Base-by-base conservation (phyloP, 805 yeast species). In the Gaillardinia entomophila region DNA sequence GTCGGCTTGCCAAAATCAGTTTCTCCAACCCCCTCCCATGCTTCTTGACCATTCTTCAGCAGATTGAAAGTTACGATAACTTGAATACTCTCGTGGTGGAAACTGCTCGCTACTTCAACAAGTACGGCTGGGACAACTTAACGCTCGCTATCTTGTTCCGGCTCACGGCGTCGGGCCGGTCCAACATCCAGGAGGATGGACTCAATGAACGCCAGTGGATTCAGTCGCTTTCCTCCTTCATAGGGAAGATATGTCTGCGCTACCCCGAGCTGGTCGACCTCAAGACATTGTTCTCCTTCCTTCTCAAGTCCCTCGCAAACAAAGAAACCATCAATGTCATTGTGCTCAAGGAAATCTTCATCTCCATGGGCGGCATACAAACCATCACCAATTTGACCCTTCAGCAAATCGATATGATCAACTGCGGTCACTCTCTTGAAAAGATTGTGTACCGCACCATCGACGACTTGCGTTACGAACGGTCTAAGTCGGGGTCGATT, bases 21-120 rank as follows among this genome's bases (percentile, higher is more conserved):
- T 79, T 76, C 37, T 60, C 82, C 1, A 86, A 86, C 51, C 97
- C 97, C 2, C 51, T 88, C 13, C 82, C 94, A 2, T 76, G 88
- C 11, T 73, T 89, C 27, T 60, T 74, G 15, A 79, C 84, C 0
- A 70, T 85, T 28, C 66, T 89, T 8, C 76, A 77, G 28, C 96
- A 87, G 49, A 77, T 90, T 41, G 97, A 90, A 55, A 86, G 92
- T 61, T 90, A 90, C 51, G 95, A 83, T 49, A 90, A 90, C 49
- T 72, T 90, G 41, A 82, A 81, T 28, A 78, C 76, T 24, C 65
- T 90, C 36, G 77, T 90, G 5, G 88, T 86, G 7, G 81, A 81
- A 29, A 75, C 92, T 5, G 87, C 96, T 0, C 64, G 77, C 26
- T 81, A 75, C 48, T 86, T 87, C 51, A 81, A 79, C 31, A 71